Percentiles rank a stretch among this genome's conserved stretches.
phyloP scores from a whole-genome alignment of 805 yeast species.

The Candida ponderosae region DNA sequence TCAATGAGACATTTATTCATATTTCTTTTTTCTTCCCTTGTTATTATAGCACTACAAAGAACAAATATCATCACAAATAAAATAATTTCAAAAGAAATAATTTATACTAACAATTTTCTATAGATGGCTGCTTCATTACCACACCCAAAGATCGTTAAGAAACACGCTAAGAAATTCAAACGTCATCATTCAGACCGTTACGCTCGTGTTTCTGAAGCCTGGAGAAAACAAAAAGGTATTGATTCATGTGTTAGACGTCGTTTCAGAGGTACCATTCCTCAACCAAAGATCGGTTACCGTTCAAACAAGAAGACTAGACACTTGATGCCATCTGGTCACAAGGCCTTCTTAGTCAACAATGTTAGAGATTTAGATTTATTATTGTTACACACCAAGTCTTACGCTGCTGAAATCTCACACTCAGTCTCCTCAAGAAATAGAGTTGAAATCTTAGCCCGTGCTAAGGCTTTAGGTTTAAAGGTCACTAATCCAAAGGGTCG shows the following conservation, averaged over 20 bases:
- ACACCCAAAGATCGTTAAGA: slow-evolving; percentile 99
- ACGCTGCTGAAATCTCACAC: slow-evolving; percentile 99
- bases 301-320: slow-evolving; percentile 98
- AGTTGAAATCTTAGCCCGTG: slow-evolving; percentile 91
- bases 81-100: no score
- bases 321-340: slow-evolving; percentile 97
- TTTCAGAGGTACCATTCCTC: slow-evolving; percentile 98
- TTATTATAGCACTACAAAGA: no score
- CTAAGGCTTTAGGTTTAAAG: slow-evolving; percentile 96
- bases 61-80: no score
- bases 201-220: slow-evolving; percentile 95
- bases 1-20: no score
- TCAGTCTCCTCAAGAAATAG: slow-evolving; percentile 98
- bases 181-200: slow-evolving; percentile 99
- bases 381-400: slow-evolving; percentile 94
- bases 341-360: slow-evolving; percentile 91
- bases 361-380: slow-evolving; percentile 88
- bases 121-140: slow-evolving; percentile 95
- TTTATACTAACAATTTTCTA: slow-evolving; percentile 15
- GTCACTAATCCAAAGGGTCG: slow-evolving; percentile 99
- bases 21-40: no score
- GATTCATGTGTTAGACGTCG: slow-evolving; percentile 99
- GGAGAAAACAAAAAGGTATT: slow-evolving; percentile 99
- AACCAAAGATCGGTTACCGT: slow-evolving; percentile 99
- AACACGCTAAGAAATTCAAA: slow-evolving; percentile 98